Evolutionary conservation across 768 basidiomycete genomes (phyloP).

Genomic region (Lactarius pseudohatsudake): DNA sequence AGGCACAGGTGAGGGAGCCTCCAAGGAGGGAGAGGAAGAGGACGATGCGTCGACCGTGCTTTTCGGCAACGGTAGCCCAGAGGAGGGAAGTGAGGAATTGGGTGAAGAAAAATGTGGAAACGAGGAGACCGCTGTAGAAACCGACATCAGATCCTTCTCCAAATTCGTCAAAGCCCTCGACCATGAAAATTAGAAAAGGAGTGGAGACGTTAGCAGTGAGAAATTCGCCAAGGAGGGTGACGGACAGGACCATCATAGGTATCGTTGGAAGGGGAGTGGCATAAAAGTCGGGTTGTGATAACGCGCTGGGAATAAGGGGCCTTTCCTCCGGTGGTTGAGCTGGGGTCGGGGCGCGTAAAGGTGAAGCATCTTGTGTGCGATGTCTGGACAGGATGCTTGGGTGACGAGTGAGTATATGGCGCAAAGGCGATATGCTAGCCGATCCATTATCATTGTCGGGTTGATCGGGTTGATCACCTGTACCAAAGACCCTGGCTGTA

Average conservation of each 20-base stretch:
- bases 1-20: too few species aligned
- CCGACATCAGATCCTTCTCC: slow-evolving; percentile 83
- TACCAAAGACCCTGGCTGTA: slow-evolving; percentile 20
- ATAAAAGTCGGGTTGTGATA: slow-evolving; percentile 61
- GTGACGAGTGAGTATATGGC: slow-evolving; percentile 22
- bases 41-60: too few species aligned
- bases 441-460: not conserved
- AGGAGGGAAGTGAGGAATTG: too few species aligned
- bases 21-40: too few species aligned
- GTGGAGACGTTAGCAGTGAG: slow-evolving; percentile 89
- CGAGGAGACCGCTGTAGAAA: slow-evolving; percentile 84
- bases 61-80: too few species aligned
- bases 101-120: slow-evolving; percentile 70
- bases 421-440: slow-evolving; percentile 17
- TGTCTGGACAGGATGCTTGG: slow-evolving; percentile 24
- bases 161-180: slow-evolving; percentile 77
- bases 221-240: slow-evolving; percentile 94
- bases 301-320: slow-evolving; percentile 75
- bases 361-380: slow-evolving; percentile 13
- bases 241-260: slow-evolving; percentile 90
- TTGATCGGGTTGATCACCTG: slow-evolving; percentile 15
- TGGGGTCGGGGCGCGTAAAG: not conserved
- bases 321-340: slow-evolving; percentile 32
- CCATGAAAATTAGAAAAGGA: slow-evolving; percentile 94
- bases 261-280: slow-evolving; percentile 81